Evolutionary conservation across 1,139 yeast genomes (phyloP), one percentile per base, ranked within the genome.

Genomic region (Yamadazyma buinensis): DNA sequence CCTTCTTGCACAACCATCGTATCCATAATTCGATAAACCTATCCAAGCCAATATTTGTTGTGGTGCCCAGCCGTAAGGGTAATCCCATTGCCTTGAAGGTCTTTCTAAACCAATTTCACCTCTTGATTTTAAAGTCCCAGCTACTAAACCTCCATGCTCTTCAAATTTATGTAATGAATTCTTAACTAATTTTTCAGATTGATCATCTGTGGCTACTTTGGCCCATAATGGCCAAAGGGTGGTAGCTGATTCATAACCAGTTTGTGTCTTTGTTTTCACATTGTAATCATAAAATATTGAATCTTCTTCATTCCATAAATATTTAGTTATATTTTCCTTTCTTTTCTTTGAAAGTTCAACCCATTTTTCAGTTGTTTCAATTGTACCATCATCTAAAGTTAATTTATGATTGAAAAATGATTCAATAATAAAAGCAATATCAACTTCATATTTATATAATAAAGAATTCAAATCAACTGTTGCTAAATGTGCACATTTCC

Each of bases 21-120:
- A 86, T 0, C 94, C 95, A 54, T 92, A 92, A 37, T 81, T 76
- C 23, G 58, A 54, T 26, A 92, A 67, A 0, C 97, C 98, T 29
- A 75, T 75, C 98, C 98, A 92, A 1, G 95, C 94, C 36, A 92
- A 62, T 15, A 92, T 86, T 57, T 92, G 98, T 57, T 94, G 98
- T 2, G 98, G 98, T 0, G 98, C 97, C 98, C 98, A 92, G 5
- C 97, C 98, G 53, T 69, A 87, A 6, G 98, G 98, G 55, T 82
- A 92, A 57, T 92, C 98, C 98, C 98, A 92, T 63, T 92, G 98
- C 57, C 97, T 75, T 23, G 85, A 79, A 17, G 95, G 96, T 47
- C 90, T 68, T 34, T 75, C 67, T 21, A 85, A 58, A 2, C 84
- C 78, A 21, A 84, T 65, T 13, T 67, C 77, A 19, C 97, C 97